Percentiles rank a stretch among this genome's conserved stretches.
These are phyloP conservation scores for Fusarium nanum DNA, from an alignment of 2,329 filamentous ascomycete species.

Conservation along the genomic window DNA sequence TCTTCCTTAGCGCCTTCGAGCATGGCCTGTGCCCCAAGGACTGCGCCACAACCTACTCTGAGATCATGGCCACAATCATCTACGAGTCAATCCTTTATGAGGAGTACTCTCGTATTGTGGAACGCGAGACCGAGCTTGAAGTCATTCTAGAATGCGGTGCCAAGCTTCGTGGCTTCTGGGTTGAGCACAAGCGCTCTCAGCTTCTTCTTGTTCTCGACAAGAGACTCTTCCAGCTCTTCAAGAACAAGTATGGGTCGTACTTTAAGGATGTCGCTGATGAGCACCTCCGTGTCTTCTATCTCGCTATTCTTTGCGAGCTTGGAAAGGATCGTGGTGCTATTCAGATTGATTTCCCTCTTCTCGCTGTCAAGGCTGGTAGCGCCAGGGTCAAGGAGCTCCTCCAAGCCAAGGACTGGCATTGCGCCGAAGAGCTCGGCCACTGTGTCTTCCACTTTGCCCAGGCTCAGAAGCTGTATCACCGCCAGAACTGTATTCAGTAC, in stretches of 20 bases:
- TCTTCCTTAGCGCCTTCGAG: conserved; percentile 60
- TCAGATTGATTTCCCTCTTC: conserved; percentile 53
- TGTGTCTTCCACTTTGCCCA: conserved; percentile 57
- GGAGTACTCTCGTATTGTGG: conserved; percentile 42
- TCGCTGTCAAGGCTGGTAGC: conserved; percentile 50
- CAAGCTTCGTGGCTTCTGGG: conserved; percentile 44
- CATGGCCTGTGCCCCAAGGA: conserved; percentile 52
- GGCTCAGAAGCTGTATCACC: conserved; percentile 56
- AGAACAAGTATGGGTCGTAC: conserved; percentile 47
- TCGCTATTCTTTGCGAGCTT: conserved; percentile 55
- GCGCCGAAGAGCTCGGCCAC: conserved; percentile 57
- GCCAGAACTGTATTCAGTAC: conserved; percentile 53
- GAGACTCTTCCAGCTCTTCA: conserved; percentile 55
- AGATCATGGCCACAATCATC: conserved; percentile 50
- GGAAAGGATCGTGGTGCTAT: conserved; percentile 49
- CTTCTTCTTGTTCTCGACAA: conserved; percentile 52
- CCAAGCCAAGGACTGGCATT: conserved; percentile 52
- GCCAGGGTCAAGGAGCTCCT: conserved; percentile 53
- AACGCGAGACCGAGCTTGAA: conserved; percentile 36
- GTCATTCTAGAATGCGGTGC: conserved; percentile 42
- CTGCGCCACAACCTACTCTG: conserved; percentile 53
- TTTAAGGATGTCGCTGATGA: conserved; percentile 47
- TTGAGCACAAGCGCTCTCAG: conserved; percentile 47
- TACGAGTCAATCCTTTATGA: conserved; percentile 42
- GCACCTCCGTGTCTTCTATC: conserved; percentile 54